Conservation (phyloP, 2,329 filamentous ascomycete species). For the Dichotomopilus funicola region DNA sequence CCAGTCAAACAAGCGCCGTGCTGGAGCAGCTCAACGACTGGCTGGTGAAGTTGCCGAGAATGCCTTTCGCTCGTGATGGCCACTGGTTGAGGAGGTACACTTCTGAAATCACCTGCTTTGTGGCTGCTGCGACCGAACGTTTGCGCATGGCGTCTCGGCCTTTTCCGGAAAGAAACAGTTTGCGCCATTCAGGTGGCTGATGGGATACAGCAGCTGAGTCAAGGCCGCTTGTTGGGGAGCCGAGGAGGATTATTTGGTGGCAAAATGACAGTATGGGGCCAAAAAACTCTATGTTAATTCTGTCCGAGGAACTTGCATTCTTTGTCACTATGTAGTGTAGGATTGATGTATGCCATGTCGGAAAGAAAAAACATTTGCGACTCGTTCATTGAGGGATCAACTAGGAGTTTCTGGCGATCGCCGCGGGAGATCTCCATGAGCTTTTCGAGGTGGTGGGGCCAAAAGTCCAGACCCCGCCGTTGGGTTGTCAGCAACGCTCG, state of each 20-base stretch:
- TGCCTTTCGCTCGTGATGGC: too few relatives aligned
- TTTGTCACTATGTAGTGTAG: too few relatives aligned
- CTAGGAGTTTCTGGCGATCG: background rate
- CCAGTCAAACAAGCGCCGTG: too few relatives aligned
- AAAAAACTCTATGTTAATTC: too few relatives aligned
- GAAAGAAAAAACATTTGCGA: background rate
- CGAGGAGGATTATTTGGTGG: too few relatives aligned
- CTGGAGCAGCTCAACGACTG: too few relatives aligned
- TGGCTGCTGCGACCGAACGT: conserved; percentile 9
- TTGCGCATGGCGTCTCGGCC: background rate
- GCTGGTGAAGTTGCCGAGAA: too few relatives aligned
- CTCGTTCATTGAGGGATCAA: conserved; percentile 1
- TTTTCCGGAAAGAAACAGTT: background rate
- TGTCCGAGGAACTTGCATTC: too few relatives aligned
- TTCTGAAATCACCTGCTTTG: conserved; percentile 9
- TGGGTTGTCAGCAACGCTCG: too few relatives aligned
- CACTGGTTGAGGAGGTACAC: background rate
- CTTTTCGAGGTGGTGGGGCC: background rate
- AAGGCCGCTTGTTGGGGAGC: background rate
- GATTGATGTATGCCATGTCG: too few relatives aligned
- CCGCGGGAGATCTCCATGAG: conserved; percentile 5
- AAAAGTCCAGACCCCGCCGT: background rate
- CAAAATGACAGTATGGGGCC: too few relatives aligned
- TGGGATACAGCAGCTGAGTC: conserved; percentile 2
- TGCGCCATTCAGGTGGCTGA: background rate